phyloP scores from a whole-genome alignment of 495 filamentous ascomycete genomes.

The Penicillium verhagenii region DNA sequence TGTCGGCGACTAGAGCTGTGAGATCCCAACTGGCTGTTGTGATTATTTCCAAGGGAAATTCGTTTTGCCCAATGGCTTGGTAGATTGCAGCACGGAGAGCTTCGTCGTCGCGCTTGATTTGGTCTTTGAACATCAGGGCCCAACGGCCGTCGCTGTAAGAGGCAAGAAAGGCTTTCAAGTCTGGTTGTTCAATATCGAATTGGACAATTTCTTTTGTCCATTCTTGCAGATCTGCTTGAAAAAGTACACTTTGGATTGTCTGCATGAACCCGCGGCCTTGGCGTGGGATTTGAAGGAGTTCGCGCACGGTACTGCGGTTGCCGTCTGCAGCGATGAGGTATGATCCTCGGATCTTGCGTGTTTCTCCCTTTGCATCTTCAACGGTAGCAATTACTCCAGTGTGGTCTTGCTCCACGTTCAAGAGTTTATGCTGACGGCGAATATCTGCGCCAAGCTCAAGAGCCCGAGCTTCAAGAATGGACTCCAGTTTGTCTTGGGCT shows the following conservation, averaged over 20 bases:
- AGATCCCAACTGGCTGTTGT: slow-evolving; percentile 30
- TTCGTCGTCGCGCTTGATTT: slow-evolving; percentile 21
- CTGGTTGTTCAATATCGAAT: slow-evolving; percentile 22
- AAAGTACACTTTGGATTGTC: slow-evolving; percentile 39
- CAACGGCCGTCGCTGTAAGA: slow-evolving; percentile 30
- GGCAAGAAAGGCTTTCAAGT: slow-evolving; percentile 24
- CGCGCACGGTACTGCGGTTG: slow-evolving; percentile 28
- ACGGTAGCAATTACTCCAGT: slow-evolving; percentile 17
- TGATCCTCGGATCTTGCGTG: slow-evolving; percentile 15
- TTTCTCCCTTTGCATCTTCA: slow-evolving; percentile 5
- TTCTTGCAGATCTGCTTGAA: slow-evolving; percentile 28
- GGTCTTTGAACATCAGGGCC: slow-evolving; percentile 30
- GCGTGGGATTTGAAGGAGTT: slow-evolving; percentile 25
- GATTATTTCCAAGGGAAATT: slow-evolving; percentile 27
- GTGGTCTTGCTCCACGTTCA: slow-evolving; percentile 19
- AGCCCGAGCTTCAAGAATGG: slow-evolving; percentile 24
- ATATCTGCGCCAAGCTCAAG: slow-evolving; percentile 31
- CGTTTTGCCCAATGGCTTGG: slow-evolving; percentile 18
- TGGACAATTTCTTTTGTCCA: slow-evolving; percentile 23
- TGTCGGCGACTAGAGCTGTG: slow-evolving; percentile 25
- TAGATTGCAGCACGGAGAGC: slow-evolving; percentile 15
- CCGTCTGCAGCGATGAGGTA: slow-evolving; percentile 39
- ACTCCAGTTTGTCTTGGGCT: slow-evolving; percentile 32
- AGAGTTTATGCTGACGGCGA: slow-evolving; percentile 15
- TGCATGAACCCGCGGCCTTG: slow-evolving; percentile 35